Conservation (phyloP, 768 basidiomycete genomes). For the Collybia sp. region DNA sequence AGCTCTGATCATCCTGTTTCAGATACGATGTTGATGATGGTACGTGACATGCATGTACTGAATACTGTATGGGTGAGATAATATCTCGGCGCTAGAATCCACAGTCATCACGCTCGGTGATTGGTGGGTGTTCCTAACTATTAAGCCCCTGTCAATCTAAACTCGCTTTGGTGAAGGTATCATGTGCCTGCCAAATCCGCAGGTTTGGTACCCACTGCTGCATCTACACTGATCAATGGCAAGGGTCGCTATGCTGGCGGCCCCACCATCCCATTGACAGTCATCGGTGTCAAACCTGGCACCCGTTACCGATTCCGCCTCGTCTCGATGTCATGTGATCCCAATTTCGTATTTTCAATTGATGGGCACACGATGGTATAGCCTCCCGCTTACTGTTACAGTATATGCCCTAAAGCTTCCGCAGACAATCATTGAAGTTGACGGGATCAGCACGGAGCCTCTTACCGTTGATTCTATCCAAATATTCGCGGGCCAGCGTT, state of each 20-base stretch:
- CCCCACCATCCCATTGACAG: conserved; percentile 16
- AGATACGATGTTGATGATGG: conserved; percentile 41
- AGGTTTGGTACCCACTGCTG: conserved; percentile 3
- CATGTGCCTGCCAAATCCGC: not conserved
- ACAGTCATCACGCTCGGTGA: conserved; percentile 18
- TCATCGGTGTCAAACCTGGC: conserved; percentile 24
- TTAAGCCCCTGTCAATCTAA: not conserved
- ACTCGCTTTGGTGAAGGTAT: conserved; percentile 6
- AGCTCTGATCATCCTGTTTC: not conserved
- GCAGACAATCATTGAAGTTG: conserved; percentile 28
- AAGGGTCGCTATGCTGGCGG: conserved; percentile 25
- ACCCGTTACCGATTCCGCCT: conserved; percentile 39
- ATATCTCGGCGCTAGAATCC: not conserved
- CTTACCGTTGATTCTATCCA: conserved; percentile 28
- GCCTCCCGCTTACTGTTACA: not conserved
- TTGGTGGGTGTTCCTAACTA: conserved; percentile 11
- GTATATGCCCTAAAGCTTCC: not conserved
- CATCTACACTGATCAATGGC: conserved; percentile 27
- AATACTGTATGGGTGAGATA: no score
- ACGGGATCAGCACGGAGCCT: conserved; percentile 21
- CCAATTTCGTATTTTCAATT: conserved; percentile 22
- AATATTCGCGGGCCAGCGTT: conserved; percentile 38
- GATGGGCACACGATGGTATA: conserved; percentile 25
- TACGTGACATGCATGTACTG: conserved; percentile 8
- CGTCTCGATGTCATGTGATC: conserved; percentile 32